Conservation (phyloP, 345 rosid genomes). For the Pistacia vera region DNA sequence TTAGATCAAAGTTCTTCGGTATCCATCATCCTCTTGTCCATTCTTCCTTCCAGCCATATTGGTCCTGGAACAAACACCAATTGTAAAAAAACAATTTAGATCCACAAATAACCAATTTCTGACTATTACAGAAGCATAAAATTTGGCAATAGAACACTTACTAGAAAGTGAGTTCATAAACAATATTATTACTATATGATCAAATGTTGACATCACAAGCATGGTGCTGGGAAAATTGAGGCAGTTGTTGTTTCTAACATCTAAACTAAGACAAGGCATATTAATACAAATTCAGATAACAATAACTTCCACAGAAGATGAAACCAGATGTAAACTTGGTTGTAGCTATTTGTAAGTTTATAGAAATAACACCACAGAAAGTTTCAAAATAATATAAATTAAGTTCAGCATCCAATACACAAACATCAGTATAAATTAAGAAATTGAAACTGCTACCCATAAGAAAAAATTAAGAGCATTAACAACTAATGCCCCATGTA, state of each 20-base stretch:
- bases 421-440: background rate
- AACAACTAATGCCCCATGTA: background rate
- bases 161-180: background rate
- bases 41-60: constrained; percentile 84
- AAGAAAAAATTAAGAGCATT: background rate
- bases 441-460: background rate
- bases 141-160: background rate
- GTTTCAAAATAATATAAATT: background rate
- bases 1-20: constrained; percentile 84
- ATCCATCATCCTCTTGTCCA: constrained; percentile 82
- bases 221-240: background rate
- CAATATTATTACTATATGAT: background rate
- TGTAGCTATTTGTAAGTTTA: background rate
- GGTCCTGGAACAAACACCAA: constrained; percentile 45
- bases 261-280: background rate
- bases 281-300: background rate
- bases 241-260: background rate
- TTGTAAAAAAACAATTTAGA: background rate
- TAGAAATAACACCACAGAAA: background rate
- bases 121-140: background rate
- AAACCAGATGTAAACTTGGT: background rate
- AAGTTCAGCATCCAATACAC: background rate
- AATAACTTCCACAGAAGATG: background rate
- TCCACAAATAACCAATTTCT: constrained; percentile 5
- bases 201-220: background rate